A percentile compares a stretch with the other conserved stretches of the same genome.
These are phyloP conservation scores for Rhypophila decipiens DNA, from an alignment of 495 filamentous ascomycete species.

Conservation along the genomic window DNA sequence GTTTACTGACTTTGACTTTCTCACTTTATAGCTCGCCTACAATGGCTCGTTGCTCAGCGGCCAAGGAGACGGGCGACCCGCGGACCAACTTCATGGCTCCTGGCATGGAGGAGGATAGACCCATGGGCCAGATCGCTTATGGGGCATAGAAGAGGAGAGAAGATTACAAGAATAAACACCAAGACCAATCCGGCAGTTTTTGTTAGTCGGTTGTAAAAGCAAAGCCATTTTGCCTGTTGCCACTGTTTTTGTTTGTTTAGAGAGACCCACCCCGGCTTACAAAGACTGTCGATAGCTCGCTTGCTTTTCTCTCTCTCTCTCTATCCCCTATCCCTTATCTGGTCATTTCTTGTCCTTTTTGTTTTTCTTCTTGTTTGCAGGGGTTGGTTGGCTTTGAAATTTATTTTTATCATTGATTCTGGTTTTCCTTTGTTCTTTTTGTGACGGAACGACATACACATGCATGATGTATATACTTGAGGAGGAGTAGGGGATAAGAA, in stretches of 20 bases:
- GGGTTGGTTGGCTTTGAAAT: no score
- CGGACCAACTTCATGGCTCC: slow-evolving; percentile 83
- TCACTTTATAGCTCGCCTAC: slow-evolving; percentile 69
- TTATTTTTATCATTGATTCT: no score
- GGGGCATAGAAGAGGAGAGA: slow-evolving; percentile 25
- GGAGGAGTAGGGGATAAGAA: no score
- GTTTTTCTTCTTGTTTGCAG: no score
- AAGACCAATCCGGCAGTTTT: background rate
- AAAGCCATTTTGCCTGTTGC: no score
- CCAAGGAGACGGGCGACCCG: slow-evolving; percentile 63
- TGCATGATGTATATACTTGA: no score
- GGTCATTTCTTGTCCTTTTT: no score
- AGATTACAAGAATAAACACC: slow-evolving; percentile 1
- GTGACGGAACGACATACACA: no score
- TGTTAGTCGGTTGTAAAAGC: background rate
- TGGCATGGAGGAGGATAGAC: slow-evolving; percentile 51
- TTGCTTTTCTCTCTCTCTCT: slow-evolving; percentile 4
- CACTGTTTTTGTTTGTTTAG: no score
- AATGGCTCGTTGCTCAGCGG: slow-evolving; percentile 91
- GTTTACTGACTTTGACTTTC: background rate
- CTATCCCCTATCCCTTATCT: no score
- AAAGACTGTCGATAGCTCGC: slow-evolving; percentile 10
- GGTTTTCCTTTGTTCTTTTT: no score
- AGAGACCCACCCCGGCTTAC: no score
- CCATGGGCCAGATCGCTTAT: slow-evolving; percentile 47